Evolutionary conservation across 441 rosid genomes (phyloP).

Genomic region (Corymbia calophylla): DNA sequence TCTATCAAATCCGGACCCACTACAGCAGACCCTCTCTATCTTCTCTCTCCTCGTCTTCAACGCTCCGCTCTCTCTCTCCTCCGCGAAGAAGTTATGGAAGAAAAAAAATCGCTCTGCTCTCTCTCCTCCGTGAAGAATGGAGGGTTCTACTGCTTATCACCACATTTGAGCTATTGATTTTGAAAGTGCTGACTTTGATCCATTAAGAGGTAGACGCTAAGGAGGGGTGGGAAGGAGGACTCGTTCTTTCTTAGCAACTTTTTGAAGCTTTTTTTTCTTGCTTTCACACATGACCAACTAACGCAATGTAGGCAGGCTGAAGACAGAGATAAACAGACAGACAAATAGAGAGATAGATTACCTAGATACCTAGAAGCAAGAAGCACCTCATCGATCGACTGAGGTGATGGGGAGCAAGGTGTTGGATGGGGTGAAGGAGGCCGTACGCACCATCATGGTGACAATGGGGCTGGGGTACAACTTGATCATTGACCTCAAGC

Average conservation of each 20-base stretch:
- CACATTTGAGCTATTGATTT: not conserved
- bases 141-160: not conserved
- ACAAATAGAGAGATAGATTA: not conserved
- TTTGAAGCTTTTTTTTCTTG: not conserved
- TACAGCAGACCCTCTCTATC: too few relatives aligned
- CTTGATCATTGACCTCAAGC: constrained; percentile 9
- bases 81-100: not conserved
- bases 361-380: not conserved
- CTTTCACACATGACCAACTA: not conserved
- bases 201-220: not conserved
- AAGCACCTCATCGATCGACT: not conserved
- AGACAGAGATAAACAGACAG: not conserved
- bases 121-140: not conserved
- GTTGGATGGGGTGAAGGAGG: not conserved
- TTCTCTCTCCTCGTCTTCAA: too few relatives aligned
- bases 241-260: not conserved
- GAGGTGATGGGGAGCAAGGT: not conserved
- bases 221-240: not conserved
- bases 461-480: constrained; percentile 16
- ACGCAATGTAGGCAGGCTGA: not conserved
- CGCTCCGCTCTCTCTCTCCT: too few relatives aligned
- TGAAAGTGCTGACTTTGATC: not conserved
- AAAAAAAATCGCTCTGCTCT: too few relatives aligned
- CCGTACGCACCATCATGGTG: constrained; percentile 10
- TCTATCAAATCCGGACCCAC: too few relatives aligned